A percentile compares a stretch with the other conserved stretches of the same genome.
These are phyloP conservation scores for Colletotrichum sp. DNA, from an alignment of 2,329 filamentous ascomycete genomes.

Conservation along the genomic window DNA sequence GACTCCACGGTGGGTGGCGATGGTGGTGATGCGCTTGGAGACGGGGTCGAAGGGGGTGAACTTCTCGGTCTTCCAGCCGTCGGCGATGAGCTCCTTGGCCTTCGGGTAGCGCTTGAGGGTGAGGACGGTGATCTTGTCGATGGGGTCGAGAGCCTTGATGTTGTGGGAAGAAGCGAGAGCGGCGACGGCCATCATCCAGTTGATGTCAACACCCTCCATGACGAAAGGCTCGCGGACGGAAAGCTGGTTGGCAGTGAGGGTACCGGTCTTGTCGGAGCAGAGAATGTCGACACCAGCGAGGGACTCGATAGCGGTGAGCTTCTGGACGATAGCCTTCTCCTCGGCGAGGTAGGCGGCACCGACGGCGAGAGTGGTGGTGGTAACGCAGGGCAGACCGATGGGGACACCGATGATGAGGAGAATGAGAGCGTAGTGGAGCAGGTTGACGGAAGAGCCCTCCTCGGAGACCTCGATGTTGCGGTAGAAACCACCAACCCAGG, in stretches of 20 bases:
- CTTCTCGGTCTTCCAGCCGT: slow-evolving; percentile 79
- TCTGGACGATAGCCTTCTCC: slow-evolving; percentile 81
- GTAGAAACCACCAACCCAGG: slow-evolving; percentile 83
- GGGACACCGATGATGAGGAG: slow-evolving; percentile 80
- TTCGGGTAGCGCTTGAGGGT: slow-evolving; percentile 79
- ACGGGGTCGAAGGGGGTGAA: slow-evolving; percentile 81
- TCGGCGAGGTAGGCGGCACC: slow-evolving; percentile 79
- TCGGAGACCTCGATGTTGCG: slow-evolving; percentile 68
- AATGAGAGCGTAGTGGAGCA: slow-evolving; percentile 73
- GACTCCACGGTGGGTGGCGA: slow-evolving; percentile 72
- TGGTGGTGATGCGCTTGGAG: slow-evolving; percentile 77
- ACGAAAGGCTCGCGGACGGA: slow-evolving; percentile 80
- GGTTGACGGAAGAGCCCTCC: slow-evolving; percentile 57
- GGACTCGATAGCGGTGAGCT: slow-evolving; percentile 79
- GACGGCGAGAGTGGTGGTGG: slow-evolving; percentile 78
- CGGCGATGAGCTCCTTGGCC: slow-evolving; percentile 75
- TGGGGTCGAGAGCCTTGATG: slow-evolving; percentile 78
- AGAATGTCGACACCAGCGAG: slow-evolving; percentile 77
- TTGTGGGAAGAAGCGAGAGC: slow-evolving; percentile 80
- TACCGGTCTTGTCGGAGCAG: slow-evolving; percentile 84
- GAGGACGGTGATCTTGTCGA: slow-evolving; percentile 80
- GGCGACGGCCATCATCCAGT: slow-evolving; percentile 86
- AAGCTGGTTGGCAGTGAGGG: slow-evolving; percentile 76
- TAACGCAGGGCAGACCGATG: slow-evolving; percentile 80
- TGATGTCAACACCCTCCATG: slow-evolving; percentile 76